These are phyloP conservation scores for Tagetes erecta DNA, from an alignment of 129 eudicot genomes.

Conservation along the genomic window DNA sequence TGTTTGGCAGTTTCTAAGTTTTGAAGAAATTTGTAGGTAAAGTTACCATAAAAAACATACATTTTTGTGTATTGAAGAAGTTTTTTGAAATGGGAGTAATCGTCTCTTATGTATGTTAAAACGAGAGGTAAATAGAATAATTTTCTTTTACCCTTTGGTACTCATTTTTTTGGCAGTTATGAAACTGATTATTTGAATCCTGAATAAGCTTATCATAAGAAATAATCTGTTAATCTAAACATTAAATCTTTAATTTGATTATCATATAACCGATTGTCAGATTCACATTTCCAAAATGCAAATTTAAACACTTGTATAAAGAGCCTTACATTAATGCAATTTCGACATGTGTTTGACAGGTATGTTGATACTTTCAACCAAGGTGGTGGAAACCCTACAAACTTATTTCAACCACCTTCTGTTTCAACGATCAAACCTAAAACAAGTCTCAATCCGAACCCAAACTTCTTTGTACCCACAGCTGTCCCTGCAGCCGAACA, in stretches of 20 bases:
- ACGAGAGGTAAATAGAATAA: too few species aligned
- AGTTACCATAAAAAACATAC: neutral
- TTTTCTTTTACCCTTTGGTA: neutral
- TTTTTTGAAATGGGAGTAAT: neutral
- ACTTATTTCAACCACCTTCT: constrained; percentile 75
- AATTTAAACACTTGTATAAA: neutral
- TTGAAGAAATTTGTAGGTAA: neutral
- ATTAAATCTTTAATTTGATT: neutral
- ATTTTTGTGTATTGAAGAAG: neutral
- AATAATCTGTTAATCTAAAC: neutral
- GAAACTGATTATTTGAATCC: neutral
- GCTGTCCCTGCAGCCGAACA: constrained; percentile 44
- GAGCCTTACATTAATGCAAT: neutral
- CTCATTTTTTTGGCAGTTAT: neutral
- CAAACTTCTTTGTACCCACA: constrained; percentile 79
- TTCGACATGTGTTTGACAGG: constrained; percentile 44
- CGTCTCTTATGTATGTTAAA: neutral
- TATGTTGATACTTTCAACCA: constrained; percentile 94
- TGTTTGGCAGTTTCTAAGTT: neutral
- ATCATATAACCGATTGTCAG: neutral
- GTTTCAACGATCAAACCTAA: constrained; percentile 49
- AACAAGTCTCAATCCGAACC: constrained; percentile 30
- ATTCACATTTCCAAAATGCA: neutral
- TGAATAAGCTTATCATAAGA: neutral
- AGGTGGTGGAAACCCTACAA: constrained; percentile 75